Conservation (phyloP, 345 rosid species). For the Durio zibethinus region DNA sequence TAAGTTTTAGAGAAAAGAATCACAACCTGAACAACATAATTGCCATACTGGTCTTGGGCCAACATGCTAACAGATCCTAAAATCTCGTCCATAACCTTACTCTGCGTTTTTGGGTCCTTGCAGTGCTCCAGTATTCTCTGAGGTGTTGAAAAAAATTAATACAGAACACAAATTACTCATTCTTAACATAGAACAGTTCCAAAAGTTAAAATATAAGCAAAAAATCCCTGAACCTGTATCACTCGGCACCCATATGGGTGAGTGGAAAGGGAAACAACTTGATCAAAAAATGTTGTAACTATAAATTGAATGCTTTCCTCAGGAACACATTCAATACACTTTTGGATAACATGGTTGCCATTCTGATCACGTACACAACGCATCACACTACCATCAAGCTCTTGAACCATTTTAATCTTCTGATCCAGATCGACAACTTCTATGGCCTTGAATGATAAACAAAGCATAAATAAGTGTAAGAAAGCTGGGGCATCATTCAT, state of each 20-base stretch:
- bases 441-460: slow-evolving; percentile 40
- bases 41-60: slow-evolving; percentile 70
- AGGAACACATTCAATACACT: slow-evolving; percentile 64
- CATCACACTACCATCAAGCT: slow-evolving; percentile 56
- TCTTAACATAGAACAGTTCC: not conserved
- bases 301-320: slow-evolving; percentile 51
- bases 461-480: slow-evolving; percentile 17
- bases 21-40: slow-evolving; percentile 63
- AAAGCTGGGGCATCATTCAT: not conserved
- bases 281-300: slow-evolving; percentile 45
- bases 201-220: not conserved
- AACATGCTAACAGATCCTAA: slow-evolving; percentile 55
- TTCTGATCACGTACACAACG: slow-evolving; percentile 73
- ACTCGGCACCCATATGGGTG: slow-evolving; percentile 75
- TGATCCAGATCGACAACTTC: slow-evolving; percentile 65
- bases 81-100: slow-evolving; percentile 61
- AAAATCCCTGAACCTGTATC: slow-evolving; percentile 40
- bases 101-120: slow-evolving; percentile 40
- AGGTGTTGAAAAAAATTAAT: slow-evolving; percentile 9
- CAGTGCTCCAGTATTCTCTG: slow-evolving; percentile 68
- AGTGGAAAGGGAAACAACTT: slow-evolving; percentile 53
- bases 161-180: not conserved
- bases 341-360: slow-evolving; percentile 70
- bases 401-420: slow-evolving; percentile 60
- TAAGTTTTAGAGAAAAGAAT: not conserved